phyloP scores from a whole-genome alignment of 306 rosid species.

The Lathyrus oleraceus region DNA sequence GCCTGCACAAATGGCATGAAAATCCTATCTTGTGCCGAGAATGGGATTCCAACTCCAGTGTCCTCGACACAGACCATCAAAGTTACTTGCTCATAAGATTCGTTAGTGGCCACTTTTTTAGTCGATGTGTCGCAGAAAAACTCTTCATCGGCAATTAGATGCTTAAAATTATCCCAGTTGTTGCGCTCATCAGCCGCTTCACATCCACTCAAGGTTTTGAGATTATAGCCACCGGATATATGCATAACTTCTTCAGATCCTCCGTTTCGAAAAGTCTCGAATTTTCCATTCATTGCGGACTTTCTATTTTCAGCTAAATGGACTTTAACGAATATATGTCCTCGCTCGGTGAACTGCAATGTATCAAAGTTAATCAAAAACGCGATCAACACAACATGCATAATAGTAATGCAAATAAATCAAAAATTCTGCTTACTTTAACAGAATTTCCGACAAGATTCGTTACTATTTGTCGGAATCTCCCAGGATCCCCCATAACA shows the following conservation, averaged over 20 bases:
- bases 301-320: slow-evolving; percentile 64
- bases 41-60: slow-evolving; percentile 95
- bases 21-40: slow-evolving; percentile 76
- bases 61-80: slow-evolving; percentile 92
- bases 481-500: slow-evolving; percentile 92
- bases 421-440: slow-evolving; percentile 59
- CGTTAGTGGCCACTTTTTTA: slow-evolving; percentile 37
- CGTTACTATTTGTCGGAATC: slow-evolving; percentile 94
- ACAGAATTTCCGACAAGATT: slow-evolving; percentile 98
- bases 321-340: slow-evolving; percentile 90
- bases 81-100: slow-evolving; percentile 62
- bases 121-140: slow-evolving; percentile 50
- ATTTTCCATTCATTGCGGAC: slow-evolving; percentile 49
- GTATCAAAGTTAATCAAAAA: slow-evolving; percentile 34
- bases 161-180: slow-evolving; percentile 81
- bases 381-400: slow-evolving; percentile 10
- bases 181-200: slow-evolving; percentile 93
- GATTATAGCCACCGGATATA: slow-evolving; percentile 51
- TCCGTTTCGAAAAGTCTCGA: slow-evolving; percentile 56
- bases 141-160: slow-evolving; percentile 65
- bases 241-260: slow-evolving; percentile 53
- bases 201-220: slow-evolving; percentile 76
- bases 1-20: slow-evolving; percentile 98
- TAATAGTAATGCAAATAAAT: slow-evolving; percentile 9
- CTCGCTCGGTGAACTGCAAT: slow-evolving; percentile 92